Evolutionary conservation across 139 green algal genomes (phyloP).

Genomic region (Monoraphidium neglectum): DNA sequence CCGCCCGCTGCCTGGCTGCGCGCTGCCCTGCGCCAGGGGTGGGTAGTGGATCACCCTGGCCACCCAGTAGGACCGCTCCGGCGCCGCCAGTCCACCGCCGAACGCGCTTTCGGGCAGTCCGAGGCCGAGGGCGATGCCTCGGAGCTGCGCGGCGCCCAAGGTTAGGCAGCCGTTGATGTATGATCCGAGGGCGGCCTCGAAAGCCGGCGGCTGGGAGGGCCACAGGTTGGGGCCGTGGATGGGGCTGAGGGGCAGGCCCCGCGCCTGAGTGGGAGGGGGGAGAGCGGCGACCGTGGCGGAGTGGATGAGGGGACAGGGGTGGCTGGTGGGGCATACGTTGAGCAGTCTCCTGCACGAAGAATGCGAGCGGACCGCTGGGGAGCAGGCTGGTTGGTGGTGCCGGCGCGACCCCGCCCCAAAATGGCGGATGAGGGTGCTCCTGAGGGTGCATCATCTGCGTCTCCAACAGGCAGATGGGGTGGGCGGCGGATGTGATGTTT

Average conservation of each 20-base stretch:
- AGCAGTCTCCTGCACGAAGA: not conserved
- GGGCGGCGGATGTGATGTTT: too few species aligned
- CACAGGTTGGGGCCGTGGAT: constrained; percentile 65
- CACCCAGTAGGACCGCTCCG: constrained; percentile 41
- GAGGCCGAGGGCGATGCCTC: constrained; percentile 58
- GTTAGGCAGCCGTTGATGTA: constrained; percentile 39
- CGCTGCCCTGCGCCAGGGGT: constrained; percentile 28
- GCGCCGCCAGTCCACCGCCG: constrained; percentile 7
- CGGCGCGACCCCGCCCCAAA: not conserved
- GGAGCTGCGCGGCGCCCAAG: constrained; percentile 45
- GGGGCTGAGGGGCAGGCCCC: constrained; percentile 21
- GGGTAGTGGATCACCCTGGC: constrained; percentile 63
- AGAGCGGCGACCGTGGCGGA: not conserved
- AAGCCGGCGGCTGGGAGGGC: constrained; percentile 43
- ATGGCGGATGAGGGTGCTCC: too few species aligned
- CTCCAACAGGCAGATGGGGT: too few species aligned
- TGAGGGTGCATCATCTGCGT: too few species aligned
- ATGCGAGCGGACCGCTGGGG: not conserved
- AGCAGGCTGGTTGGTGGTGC: not conserved
- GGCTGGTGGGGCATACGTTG: not conserved
- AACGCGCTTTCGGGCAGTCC: constrained; percentile 37
- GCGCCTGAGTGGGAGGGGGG: not conserved
- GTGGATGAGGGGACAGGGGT: not conserved
- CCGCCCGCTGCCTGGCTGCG: constrained; percentile 10
- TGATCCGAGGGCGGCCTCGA: constrained; percentile 28